Evolutionary conservation across 2,329 filamentous ascomycete genomes (phyloP), one percentile per base, ranked within the genome.

Genomic region (Lomentospora prolificans): DNA sequence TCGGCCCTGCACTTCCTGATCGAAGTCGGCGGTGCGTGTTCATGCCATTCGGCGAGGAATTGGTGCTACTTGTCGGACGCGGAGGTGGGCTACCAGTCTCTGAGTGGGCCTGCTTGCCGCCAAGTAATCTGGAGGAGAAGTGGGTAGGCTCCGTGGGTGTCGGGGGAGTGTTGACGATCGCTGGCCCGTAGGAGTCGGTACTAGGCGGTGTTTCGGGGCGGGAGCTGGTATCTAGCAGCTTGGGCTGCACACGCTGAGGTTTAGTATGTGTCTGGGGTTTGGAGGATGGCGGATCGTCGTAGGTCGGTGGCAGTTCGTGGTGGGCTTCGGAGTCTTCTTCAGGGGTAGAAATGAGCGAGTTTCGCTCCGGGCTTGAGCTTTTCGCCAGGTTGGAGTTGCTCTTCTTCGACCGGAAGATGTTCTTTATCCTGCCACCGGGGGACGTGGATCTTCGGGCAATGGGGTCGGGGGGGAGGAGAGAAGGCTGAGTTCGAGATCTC

Each of bases 341-440:
- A 17, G 48, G 28, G 25, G 48, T 4, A 4, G 31, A 25, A 55
- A 33, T 62, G 60, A 55, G 60, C 58, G 28, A 57, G 39, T 6
- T 28, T 61, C 55, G 62, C 56, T 71, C 70, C 30, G 67, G 69
- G 31, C 64, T 70, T 30, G 73, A 73, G 60, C 72, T 70, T 59
- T 71, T 74, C 25, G 68, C 64, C 7, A 60, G 51, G 30, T 55
- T 59, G 25, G 55, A 33, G 27, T 31, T 58, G 59, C 64, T 70
- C 64, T 76, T 82, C 64, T 79, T 83, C 48, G 76, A 73, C 57
- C 73, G 80, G 64, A 94, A 89, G 10, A 85, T 86, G 64, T 85
- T 84, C 67, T 81, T 86, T 59, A 92, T 74, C 64, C 84, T 88
- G 64, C 83, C 81, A 53, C 80, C 82, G 9, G 87, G 86, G 8